These are phyloP conservation scores for Quambalaria eucalypti DNA, from an alignment of 1,284 basidiomycete genomes.

Conservation along the genomic window DNA sequence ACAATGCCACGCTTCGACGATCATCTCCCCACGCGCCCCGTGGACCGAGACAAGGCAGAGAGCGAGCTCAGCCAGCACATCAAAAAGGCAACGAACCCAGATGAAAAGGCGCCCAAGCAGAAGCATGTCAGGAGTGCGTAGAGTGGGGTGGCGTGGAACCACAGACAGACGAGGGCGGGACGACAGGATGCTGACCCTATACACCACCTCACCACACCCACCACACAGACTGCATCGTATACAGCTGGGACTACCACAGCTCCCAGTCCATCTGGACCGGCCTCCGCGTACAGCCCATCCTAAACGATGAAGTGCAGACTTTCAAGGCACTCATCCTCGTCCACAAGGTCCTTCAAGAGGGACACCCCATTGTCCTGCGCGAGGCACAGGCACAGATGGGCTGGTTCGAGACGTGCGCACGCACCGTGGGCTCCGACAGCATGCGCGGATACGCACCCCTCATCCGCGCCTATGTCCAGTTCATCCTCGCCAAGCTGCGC, in stretches of 20 bases:
- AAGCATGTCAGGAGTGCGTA: constrained; percentile 45
- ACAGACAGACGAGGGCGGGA: not conserved
- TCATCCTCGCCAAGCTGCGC: constrained; percentile 44
- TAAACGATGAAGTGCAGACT: constrained; percentile 45
- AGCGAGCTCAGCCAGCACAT: constrained; percentile 42
- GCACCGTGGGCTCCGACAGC: constrained; percentile 35
- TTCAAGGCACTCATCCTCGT: constrained; percentile 47
- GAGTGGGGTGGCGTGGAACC: not conserved
- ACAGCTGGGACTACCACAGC: constrained; percentile 47
- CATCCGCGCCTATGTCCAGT: constrained; percentile 43
- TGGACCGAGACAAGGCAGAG: constrained; percentile 45
- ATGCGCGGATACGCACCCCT: constrained; percentile 38
- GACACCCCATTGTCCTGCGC: constrained; percentile 39
- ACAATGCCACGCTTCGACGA: constrained; percentile 23
- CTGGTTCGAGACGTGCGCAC: constrained; percentile 45
- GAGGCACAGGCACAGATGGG: constrained; percentile 44
- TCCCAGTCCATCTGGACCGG: constrained; percentile 45
- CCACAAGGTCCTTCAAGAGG: constrained; percentile 46
- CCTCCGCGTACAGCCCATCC: constrained; percentile 43
- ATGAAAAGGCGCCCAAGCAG: constrained; percentile 45
- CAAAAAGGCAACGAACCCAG: constrained; percentile 42
- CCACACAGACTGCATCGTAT: constrained; percentile 42
- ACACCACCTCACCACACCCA: not conserved
- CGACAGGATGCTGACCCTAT: not conserved
- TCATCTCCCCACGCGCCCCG: constrained; percentile 38